A percentile compares a stretch with the other conserved stretches of the same genome.
phyloP scores from a whole-genome alignment of 163 green algal species.

The Chlamydomonas reinhardtii region DNA sequence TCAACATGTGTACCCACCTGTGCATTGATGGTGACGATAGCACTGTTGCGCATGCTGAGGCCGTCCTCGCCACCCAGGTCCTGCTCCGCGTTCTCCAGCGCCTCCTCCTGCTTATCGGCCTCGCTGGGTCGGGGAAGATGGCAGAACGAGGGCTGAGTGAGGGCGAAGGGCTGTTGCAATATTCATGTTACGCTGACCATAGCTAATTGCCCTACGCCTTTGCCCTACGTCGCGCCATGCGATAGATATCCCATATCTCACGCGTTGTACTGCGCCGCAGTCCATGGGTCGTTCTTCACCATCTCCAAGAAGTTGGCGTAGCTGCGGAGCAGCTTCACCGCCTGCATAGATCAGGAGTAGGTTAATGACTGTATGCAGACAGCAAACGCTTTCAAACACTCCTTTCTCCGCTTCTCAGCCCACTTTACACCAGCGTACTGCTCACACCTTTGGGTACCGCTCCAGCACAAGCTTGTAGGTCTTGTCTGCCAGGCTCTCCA shows the following conservation, averaged over 20 bases:
- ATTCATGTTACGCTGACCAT: too few species aligned
- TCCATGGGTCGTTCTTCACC: conserved; percentile 72
- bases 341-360: neutral
- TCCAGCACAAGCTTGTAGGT: conserved; percentile 70
- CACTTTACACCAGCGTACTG: too few species aligned
- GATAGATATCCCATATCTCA: too few species aligned
- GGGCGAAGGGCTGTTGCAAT: neutral
- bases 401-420: too few species aligned
- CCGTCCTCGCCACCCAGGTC: conserved; percentile 35
- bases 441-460: conserved; percentile 46
- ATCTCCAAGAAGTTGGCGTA: conserved; percentile 75
- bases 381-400: too few species aligned
- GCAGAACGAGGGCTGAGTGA: too few species aligned
- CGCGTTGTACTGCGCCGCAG: conserved; percentile 59
- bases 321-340: conserved; percentile 69
- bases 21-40: conserved; percentile 66
- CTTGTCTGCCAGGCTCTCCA: conserved; percentile 60
- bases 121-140: conserved; percentile 20
- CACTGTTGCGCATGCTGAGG: conserved; percentile 44
- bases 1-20: too few species aligned
- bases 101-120: conserved; percentile 70
- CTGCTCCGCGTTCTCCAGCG: conserved; percentile 50
- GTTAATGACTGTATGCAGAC: neutral
- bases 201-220: too few species aligned
- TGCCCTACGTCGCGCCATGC: too few species aligned